Evolutionary conservation across 441 rosid genomes (phyloP), one percentile per base, ranked within the genome.

Genomic region (Croton setiger): DNA sequence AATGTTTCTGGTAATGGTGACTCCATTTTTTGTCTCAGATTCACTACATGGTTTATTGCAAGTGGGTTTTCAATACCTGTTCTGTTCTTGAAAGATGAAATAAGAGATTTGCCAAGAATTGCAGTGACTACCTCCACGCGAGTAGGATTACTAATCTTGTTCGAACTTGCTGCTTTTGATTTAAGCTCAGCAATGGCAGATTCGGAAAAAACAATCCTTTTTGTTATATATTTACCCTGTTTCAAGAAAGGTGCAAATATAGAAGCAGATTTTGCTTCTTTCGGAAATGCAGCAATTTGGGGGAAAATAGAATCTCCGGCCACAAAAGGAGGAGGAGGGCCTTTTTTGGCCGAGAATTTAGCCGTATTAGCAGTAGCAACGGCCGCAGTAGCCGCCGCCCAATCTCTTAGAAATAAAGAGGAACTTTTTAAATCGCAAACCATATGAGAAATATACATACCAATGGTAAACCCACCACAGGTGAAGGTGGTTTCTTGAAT

Each of bases 351-450:
- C 12, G 31, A 72, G 21, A 2, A 27, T 27, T 11, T 11, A 0
- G 64, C 66, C 70, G 36, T 4, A 79, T 57, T 4, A 11, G 67
- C 72, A 0, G 31, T 27, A 27, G 2, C 31, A n/a, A n/a, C n/a
- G n/a, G n/a, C n/a, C n/a, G 67, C 72, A 0, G 31, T 27, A 27
- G 2, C 31, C 31, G 2, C 31, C 31, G 83, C 79, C 85, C 80
- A 73, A 0, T 21, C 51, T 0, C 69, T 56, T 13, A 72, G 17
- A 37, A 83, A 79, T 8, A 53, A 66, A 4, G 60, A 35, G 13
- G 44, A 39, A 0, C 80, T 43, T 0, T 55, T 62, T 63, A 68
- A 69, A 48, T 81, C 79, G 4, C 51, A 72, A 5, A 79, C 43
- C 59, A 64, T 71, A 59, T 81, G 83, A 4, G 76, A 62, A 27